These are phyloP conservation scores for Cephaloascus fragrans DNA, from an alignment of 805 yeast genomes.

Conservation along the genomic window DNA sequence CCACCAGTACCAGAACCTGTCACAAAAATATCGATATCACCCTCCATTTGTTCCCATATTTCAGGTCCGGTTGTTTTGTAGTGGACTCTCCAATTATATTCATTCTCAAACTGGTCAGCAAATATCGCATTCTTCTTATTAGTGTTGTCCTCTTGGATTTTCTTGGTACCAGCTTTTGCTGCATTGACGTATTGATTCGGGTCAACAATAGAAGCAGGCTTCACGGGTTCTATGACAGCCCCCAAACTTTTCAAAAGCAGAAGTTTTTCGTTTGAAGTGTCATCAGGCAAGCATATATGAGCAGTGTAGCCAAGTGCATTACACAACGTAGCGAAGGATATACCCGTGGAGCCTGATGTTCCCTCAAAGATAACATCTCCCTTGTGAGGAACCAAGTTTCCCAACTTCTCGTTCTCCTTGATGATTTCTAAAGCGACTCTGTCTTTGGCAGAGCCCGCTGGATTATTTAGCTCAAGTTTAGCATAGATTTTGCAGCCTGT, in stretches of 20 bases:
- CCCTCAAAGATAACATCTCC: constrained; percentile 87
- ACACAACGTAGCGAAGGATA: constrained; percentile 84
- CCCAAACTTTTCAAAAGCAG: constrained; percentile 65
- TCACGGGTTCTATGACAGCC: constrained; percentile 74
- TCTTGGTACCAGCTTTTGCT: constrained; percentile 61
- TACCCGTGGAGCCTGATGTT: constrained; percentile 95
- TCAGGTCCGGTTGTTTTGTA: constrained; percentile 87
- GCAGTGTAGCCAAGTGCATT: constrained; percentile 82
- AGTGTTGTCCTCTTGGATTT: constrained; percentile 26
- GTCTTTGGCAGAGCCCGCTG: constrained; percentile 95
- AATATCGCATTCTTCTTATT: constrained; percentile 54
- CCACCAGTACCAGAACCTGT: constrained; percentile 98
- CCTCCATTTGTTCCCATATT: constrained; percentile 64
- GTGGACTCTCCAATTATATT: constrained; percentile 81
- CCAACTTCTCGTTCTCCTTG: constrained; percentile 23
- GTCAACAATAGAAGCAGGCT: constrained; percentile 93
- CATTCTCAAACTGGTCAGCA: constrained; percentile 95
- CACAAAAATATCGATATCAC: constrained; percentile 63
- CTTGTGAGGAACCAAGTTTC: constrained; percentile 20
- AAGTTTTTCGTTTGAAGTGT: constrained; percentile 78
- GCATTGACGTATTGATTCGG: constrained; percentile 87
- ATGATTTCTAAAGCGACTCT: constrained; percentile 35
- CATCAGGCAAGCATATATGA: constrained; percentile 92
- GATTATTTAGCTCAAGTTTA: constrained; percentile 76
- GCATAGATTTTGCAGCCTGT: constrained; percentile 85